Evolutionary conservation across 768 basidiomycete species (phyloP), one percentile per base, ranked within the genome.

Genomic region (Lenzites betulinus): DNA sequence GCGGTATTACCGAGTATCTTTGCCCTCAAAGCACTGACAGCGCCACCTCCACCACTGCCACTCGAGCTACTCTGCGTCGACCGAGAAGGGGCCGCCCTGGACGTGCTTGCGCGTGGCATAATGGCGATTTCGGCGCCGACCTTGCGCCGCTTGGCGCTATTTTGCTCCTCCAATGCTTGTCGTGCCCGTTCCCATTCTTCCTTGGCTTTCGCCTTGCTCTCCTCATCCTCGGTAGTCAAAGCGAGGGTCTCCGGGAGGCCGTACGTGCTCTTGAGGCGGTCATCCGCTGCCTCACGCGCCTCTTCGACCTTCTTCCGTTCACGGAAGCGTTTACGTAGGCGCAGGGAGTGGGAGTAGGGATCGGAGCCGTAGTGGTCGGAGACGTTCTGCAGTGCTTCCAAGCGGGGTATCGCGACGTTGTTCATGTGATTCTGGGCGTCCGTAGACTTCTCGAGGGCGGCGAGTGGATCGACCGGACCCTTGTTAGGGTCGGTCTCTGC

Each of bases 371-470:
- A 87, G 39, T 85, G 86, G 63, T 92, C 87, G 23, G 94, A 93
- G 3, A 87, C 79, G 26, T 81, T 76, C 66, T 93, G 87, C 30
- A 99, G 78, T 1, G 88, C 84, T 66, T 93, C 90, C 23, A 99
- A 77, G 3, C 95, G 88, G 5, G 93, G 90, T 43, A 85, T 82
- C 63, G 88, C 88, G 3, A 92, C 86, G 60, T 88, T 85, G 30
- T 85, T 88, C 62, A 87, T 77, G 62, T 83, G 79, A 46, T 86
- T 84, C 68, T 93, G 87, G 0, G 89, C 87, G 16, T 83, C 87
- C 2, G 90, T 87, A 2, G 89, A 89, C 76, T 98, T 97, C 71
- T 98, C 97, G 6, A 98, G 79, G 3, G 89, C 87, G 1, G 85
- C 90, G 35, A 98, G 85, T 0, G 97, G 92, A 72, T 98, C 96